phyloP scores from a whole-genome alignment of 2,329 filamentous ascomycete species.

The Malbranchea zuffiana region DNA sequence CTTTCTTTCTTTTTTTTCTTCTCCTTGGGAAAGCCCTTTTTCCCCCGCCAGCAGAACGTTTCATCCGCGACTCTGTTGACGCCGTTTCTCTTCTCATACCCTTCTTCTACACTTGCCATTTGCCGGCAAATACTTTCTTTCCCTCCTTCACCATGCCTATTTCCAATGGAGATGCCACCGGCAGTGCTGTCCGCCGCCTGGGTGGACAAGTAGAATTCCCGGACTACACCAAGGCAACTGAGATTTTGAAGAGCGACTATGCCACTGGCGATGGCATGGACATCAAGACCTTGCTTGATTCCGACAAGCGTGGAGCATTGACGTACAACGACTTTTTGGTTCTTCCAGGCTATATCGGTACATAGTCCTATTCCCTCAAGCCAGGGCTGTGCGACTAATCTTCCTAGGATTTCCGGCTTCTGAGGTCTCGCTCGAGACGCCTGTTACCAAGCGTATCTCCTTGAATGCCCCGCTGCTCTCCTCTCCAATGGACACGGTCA shows the following conservation, averaged over 20 bases:
- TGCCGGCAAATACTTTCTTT: conserved; percentile 13
- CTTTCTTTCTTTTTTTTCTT: conserved; percentile 34
- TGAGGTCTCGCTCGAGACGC: conserved; percentile 76
- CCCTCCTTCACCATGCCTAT: conserved; percentile 53
- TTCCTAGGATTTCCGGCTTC: conserved; percentile 71
- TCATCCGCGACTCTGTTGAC: conserved; percentile 38
- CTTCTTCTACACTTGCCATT: conserved; percentile 16
- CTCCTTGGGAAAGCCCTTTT: conserved; percentile 48
- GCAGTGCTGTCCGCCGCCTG: conserved; percentile 38
- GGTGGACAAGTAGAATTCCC: conserved; percentile 47
- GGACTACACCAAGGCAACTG: conserved; percentile 64
- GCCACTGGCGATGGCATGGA: conserved; percentile 72
- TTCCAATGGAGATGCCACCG: conserved; percentile 52
- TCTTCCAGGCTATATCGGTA: conserved; percentile 89
- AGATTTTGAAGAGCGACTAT: conserved; percentile 69
- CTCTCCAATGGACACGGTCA: conserved; percentile 99
- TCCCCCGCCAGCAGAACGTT: conserved; percentile 49
- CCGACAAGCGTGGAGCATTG: conserved; percentile 80
- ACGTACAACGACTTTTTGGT: conserved; percentile 99
- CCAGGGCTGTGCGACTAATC: conserved; percentile 4
- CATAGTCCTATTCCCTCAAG: conserved; percentile 18
- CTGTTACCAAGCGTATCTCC: conserved; percentile 87
- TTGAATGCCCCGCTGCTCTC: conserved; percentile 96
- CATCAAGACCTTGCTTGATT: conserved; percentile 77
- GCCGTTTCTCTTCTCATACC: conserved; percentile 25